phyloP scores from a whole-genome alignment of 345 rosid genomes.

The Durio zibethinus region DNA sequence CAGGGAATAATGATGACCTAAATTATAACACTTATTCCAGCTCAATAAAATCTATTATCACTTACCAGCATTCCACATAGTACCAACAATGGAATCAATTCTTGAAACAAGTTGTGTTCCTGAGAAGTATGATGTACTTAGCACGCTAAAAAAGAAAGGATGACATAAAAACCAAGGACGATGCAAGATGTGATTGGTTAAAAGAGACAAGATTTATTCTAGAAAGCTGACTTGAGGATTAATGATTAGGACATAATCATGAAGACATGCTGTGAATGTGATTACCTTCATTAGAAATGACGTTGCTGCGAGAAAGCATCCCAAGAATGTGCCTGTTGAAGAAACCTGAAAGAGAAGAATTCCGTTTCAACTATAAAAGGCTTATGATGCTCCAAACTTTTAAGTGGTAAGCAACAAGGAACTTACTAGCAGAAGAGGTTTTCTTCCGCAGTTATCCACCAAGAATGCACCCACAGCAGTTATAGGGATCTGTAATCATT shows the following conservation, averaged over 20 bases:
- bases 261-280: neutral
- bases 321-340: slow-evolving; percentile 8
- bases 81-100: slow-evolving; percentile 10
- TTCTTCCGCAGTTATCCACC: slow-evolving; percentile 14
- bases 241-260: neutral
- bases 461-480: slow-evolving; percentile 7
- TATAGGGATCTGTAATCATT: slow-evolving; percentile 1
- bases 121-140: neutral
- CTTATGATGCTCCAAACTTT: neutral
- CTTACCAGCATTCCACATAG: slow-evolving; percentile 9
- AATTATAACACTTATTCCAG: neutral
- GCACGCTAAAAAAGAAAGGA: neutral
- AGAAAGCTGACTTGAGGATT: neutral
- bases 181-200: neutral
- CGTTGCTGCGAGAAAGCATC: slow-evolving; percentile 15
- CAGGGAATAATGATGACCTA: neutral
- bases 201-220: too few species aligned
- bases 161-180: neutral
- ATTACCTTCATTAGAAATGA: slow-evolving; percentile 15
- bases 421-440: slow-evolving; percentile 11
- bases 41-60: neutral
- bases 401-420: neutral
- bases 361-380: neutral
- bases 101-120: slow-evolving; percentile 10
- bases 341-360: slow-evolving; percentile 6